Conservation (phyloP, 2,329 filamentous ascomycete genomes). For the Colletotrichum echinochloae region DNA sequence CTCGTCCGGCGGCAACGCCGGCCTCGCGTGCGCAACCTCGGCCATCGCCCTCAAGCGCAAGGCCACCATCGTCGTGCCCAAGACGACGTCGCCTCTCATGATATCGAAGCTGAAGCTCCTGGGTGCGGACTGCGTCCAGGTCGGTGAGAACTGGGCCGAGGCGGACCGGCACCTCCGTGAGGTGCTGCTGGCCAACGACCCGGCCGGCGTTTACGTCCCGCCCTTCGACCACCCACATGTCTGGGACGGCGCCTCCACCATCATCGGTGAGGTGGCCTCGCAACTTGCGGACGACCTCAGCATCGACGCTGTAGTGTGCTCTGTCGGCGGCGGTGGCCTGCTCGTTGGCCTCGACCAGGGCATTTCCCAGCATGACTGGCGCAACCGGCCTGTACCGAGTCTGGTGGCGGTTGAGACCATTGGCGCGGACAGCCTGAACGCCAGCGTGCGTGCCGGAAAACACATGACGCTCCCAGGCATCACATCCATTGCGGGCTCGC, state of each 20-base stretch:
- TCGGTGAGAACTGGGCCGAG: conserved; percentile 75
- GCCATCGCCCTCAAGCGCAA: conserved; percentile 72
- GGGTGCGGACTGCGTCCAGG: conserved; percentile 76
- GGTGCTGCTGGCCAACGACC: conserved; percentile 65
- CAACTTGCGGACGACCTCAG: conserved; percentile 53
- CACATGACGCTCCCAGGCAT: conserved; percentile 77
- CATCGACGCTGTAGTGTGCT: conserved; percentile 80
- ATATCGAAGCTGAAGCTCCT: conserved; percentile 76
- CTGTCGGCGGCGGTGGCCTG: conserved; percentile 83
- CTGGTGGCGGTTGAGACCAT: conserved; percentile 81
- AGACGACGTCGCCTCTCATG: conserved; percentile 75
- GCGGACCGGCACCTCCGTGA: conserved; percentile 76
- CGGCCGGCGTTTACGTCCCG: conserved; percentile 71
- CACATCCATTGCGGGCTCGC: conserved; percentile 78
- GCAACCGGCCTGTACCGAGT: conserved; percentile 51
- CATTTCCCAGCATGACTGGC: conserved; percentile 62
- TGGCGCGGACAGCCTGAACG: conserved; percentile 77
- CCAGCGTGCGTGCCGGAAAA: conserved; percentile 66
- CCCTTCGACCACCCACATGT: conserved; percentile 77
- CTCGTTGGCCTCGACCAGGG: conserved; percentile 82
- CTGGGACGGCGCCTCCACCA: conserved; percentile 73
- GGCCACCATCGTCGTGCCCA: conserved; percentile 81
- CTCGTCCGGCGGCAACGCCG: conserved; percentile 86
- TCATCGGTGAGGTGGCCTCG: conserved; percentile 64
- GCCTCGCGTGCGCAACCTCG: conserved; percentile 82